Evolutionary conservation across 768 basidiomycete genomes (phyloP).

Genomic region (Amanita muscaria): DNA sequence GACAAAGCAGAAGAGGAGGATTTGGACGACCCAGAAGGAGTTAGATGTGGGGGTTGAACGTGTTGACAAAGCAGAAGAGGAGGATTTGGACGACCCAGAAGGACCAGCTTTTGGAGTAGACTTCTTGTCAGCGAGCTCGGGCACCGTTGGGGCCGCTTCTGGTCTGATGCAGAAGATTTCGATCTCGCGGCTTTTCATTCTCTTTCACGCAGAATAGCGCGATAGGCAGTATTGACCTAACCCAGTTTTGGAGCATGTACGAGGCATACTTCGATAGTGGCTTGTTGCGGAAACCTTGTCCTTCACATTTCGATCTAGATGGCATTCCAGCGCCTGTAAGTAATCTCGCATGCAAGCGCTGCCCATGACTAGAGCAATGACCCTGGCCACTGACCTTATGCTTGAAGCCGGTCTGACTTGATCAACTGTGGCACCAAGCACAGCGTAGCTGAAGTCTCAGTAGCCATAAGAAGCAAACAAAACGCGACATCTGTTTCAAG

Average conservation of each 20-base stretch:
- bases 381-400: too few species aligned
- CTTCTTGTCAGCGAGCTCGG: not conserved
- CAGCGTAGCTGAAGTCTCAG: too few species aligned
- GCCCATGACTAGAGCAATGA: too few species aligned
- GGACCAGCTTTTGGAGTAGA: not conserved
- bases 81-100: too few species aligned
- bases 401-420: too few species aligned
- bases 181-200: slow-evolving; percentile 2
- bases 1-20: slow-evolving; percentile 8
- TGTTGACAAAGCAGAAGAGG: slow-evolving; percentile 5
- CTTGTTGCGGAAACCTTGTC: slow-evolving; percentile 17
- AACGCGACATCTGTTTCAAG: too few species aligned
- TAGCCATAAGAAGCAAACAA: too few species aligned
- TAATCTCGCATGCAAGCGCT: too few species aligned
- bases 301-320: slow-evolving; percentile 20
- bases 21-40: too few species aligned
- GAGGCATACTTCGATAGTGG: slow-evolving; percentile 16
- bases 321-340: slow-evolving; percentile 45
- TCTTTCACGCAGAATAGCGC: slow-evolving; percentile 34
- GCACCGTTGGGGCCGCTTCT: not conserved
- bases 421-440: too few species aligned
- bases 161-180: not conserved
- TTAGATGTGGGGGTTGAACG: slow-evolving; percentile 11
- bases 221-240: slow-evolving; percentile 45
- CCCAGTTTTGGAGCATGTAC: not conserved